These are phyloP conservation scores for Pseudocercospora fijiensis DNA, from an alignment of 2,329 filamentous ascomycete species.

Conservation along the genomic window DNA sequence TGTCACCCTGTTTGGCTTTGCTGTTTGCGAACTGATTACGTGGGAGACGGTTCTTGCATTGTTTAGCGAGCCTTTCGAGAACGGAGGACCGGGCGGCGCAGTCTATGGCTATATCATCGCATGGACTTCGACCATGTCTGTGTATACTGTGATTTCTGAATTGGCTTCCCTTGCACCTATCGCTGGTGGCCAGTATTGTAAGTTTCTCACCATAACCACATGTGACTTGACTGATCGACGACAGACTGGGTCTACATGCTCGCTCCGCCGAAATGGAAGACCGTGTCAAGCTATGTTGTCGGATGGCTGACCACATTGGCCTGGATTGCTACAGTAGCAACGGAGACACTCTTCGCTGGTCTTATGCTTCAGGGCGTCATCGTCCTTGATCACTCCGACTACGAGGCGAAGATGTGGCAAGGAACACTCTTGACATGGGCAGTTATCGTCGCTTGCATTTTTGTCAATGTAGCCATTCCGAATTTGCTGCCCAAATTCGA, in stretches of 20 bases:
- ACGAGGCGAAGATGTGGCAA: conserved; percentile 41
- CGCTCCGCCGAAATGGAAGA: conserved; percentile 42
- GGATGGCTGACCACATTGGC: conserved; percentile 47
- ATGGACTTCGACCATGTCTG: conserved; percentile 51
- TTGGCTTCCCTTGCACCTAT: conserved; percentile 51
- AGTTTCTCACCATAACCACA: not conserved
- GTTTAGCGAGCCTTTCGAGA: conserved; percentile 45
- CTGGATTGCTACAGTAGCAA: conserved; percentile 47
- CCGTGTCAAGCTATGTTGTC: conserved; percentile 46
- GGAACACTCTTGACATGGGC: conserved; percentile 45
- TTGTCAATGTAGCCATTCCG: conserved; percentile 52
- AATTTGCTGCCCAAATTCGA: conserved; percentile 44
- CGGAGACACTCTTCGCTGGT: conserved; percentile 44
- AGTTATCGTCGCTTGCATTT: conserved; percentile 42
- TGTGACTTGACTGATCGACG: conserved; percentile 32
- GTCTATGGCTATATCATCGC: conserved; percentile 55
- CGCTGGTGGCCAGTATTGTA: conserved; percentile 45
- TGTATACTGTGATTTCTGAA: conserved; percentile 50
- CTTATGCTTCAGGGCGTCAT: conserved; percentile 45
- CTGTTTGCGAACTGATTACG: conserved; percentile 48
- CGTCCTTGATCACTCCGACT: conserved; percentile 41
- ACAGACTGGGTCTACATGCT: conserved; percentile 52
- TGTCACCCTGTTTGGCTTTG: conserved; percentile 46
- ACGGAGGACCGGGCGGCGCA: conserved; percentile 51
- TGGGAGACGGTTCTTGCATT: conserved; percentile 50